phyloP scores from a whole-genome alignment of 257 asterid genomes.

The Sherardia arvensis region DNA sequence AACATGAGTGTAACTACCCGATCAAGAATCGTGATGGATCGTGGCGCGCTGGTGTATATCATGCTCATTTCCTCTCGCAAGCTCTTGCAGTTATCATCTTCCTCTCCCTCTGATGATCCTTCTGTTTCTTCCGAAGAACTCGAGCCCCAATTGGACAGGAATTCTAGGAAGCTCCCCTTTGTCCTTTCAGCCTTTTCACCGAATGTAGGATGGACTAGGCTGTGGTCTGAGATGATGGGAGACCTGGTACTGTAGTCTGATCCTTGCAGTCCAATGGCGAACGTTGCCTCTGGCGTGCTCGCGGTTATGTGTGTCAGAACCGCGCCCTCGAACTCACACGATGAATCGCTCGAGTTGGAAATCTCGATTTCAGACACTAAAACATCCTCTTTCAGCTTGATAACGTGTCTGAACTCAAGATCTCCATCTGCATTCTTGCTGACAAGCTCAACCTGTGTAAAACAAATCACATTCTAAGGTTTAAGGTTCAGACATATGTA shows the following conservation, averaged over 20 bases:
- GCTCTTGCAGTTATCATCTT: constrained; percentile 60
- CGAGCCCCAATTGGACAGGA: constrained; percentile 25
- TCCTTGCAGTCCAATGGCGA: constrained; percentile 55
- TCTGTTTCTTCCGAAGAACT: constrained; percentile 7
- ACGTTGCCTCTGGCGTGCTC: constrained; percentile 79
- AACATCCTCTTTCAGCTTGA: constrained; percentile 37
- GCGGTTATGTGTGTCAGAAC: constrained; percentile 51
- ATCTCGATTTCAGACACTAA: constrained; percentile 41
- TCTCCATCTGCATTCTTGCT: constrained; percentile 22
- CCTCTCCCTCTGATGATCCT: constrained; percentile 44
- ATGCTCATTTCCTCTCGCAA: constrained; percentile 51
- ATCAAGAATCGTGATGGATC: constrained; percentile 55
- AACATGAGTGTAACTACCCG: no score
- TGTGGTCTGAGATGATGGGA: constrained; percentile 35
- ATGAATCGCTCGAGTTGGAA: constrained; percentile 27
- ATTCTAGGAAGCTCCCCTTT: constrained; percentile 22
- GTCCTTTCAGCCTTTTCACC: constrained; percentile 15
- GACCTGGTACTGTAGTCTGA: constrained; percentile 53
- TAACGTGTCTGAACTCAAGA: constrained; percentile 36
- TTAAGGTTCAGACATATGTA: no score
- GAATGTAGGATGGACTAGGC: constrained; percentile 47
- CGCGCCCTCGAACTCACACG: constrained; percentile 41
- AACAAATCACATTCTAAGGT: no score
- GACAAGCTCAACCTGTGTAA: constrained; percentile 42
- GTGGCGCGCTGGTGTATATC: constrained; percentile 56